Base-by-base conservation (phyloP, 2,329 filamentous ascomycete genomes). In the Ophiostoma montium region DNA sequence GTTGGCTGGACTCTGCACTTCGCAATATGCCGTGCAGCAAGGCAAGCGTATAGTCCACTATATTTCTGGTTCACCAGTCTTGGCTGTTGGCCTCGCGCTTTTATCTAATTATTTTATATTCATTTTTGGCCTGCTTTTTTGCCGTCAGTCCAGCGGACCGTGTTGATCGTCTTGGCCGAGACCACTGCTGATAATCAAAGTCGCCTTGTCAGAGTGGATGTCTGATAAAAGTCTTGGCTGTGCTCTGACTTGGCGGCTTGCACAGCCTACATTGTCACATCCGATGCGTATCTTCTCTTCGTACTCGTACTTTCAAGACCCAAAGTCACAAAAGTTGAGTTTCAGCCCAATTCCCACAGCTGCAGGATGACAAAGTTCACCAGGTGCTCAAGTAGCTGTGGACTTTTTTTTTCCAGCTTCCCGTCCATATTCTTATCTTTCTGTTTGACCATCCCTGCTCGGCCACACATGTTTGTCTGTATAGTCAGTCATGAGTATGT, bases 211-310 rank as follows among this genome's bases (percentile, higher is more conserved):
- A 42, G 9, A 30, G 23, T 30, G 39, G 15, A 30, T 42, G 39
- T 42, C 39, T 23, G 23, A 30, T 42, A 42, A 42, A 18, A 42
- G 39, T 30, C 39, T 31, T 42, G 39, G 39, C 39, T 42, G 39
- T 42, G 11, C 39, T 30, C n/a, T 9, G 15, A 30, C 39, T 42
- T 42, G 39, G 39, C 39, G 12, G 23, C 23, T 18, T 42, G 39
- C 39, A 42, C 39, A 42, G 39, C 39, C 39, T 42, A 42, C 39
- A 10, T 16, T 31, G 39, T 41, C 38, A 41, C 38, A 41, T 41
- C 23, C 30, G 39, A 42, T 42, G 39, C 39, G 30, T 21, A 31
- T 42, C 30, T 30, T 42, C 23, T 21, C 30, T 16, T 30, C 30
- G 10, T 42, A 5, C 5, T 27, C 23, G 23, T 27, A 5, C 8